Conservation (phyloP, 352 stramenopile genomes). For the Stephanocyclus meneghinianus region DNA sequence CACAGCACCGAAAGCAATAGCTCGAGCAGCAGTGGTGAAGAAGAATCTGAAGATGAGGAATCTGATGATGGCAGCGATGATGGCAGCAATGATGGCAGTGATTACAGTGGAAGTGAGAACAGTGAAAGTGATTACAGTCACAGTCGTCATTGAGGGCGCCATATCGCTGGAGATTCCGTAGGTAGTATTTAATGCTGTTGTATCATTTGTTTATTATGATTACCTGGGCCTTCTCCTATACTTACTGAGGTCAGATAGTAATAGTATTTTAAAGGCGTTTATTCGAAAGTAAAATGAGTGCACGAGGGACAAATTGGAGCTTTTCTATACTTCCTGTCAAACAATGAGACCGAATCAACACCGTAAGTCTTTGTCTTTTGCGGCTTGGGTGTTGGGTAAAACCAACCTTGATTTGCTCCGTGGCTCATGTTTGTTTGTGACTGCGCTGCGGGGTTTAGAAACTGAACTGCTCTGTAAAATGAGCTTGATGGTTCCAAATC, state of each 20-base stretch:
- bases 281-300: constrained; percentile 5
- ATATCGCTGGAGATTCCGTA: not conserved
- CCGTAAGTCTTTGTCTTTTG: not conserved
- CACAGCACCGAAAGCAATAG: not conserved
- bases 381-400: not conserved
- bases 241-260: not conserved
- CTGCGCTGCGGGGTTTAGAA: not conserved
- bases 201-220: not conserved
- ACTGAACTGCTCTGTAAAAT: constrained; percentile 9
- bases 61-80: not conserved
- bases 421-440: not conserved
- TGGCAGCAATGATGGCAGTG: not conserved
- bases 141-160: not conserved
- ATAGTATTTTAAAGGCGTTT: not conserved
- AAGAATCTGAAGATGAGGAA: constrained; percentile 6
- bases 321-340: constrained; percentile 9
- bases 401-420: not conserved
- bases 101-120: not conserved
- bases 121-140: not conserved
- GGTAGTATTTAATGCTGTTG: constrained; percentile 2
- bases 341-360: not conserved
- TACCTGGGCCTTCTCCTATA: not conserved
- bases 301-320: not conserved
- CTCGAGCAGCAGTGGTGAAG: not conserved
- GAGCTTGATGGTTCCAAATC: constrained; percentile 9